Evolutionary conservation across 306 rosid species (phyloP).

Genomic region (Rosa persica): DNA sequence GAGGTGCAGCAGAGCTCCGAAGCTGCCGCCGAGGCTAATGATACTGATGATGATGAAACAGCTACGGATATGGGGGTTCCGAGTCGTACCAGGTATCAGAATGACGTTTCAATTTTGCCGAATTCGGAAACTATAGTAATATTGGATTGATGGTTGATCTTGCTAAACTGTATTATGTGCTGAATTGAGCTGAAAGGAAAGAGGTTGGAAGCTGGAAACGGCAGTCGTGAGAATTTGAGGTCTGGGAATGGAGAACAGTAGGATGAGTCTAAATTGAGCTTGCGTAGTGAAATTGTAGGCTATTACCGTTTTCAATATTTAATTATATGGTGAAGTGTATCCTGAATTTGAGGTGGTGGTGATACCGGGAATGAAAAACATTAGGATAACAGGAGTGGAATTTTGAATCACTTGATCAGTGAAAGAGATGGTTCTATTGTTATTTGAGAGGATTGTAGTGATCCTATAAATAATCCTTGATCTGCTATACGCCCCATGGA

Average conservation of each 20-base stretch:
- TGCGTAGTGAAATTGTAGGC: neutral
- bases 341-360: neutral
- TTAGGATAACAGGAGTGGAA: neutral
- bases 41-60: constrained; percentile 55
- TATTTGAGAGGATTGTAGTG: neutral
- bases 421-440: neutral
- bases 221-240: no score
- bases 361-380: neutral
- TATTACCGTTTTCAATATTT: neutral
- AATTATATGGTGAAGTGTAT: neutral
- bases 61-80: constrained; percentile 29
- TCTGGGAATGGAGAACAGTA: neutral
- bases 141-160: neutral
- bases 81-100: constrained; percentile 45
- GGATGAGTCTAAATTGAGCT: neutral
- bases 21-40: constrained; percentile 25
- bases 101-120: neutral
- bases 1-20: constrained; percentile 25
- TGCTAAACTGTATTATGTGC: neutral
- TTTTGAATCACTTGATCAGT: neutral
- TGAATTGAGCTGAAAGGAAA: neutral
- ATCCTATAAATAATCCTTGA: neutral
- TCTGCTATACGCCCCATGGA: neutral
- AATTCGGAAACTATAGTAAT: neutral
- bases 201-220: neutral